Percentiles rank a stretch among this genome's conserved stretches.
These are phyloP conservation scores for Ophiocordyceps polyrhachis-furcata DNA, from an alignment of 2,329 filamentous ascomycete genomes.

Conservation along the genomic window DNA sequence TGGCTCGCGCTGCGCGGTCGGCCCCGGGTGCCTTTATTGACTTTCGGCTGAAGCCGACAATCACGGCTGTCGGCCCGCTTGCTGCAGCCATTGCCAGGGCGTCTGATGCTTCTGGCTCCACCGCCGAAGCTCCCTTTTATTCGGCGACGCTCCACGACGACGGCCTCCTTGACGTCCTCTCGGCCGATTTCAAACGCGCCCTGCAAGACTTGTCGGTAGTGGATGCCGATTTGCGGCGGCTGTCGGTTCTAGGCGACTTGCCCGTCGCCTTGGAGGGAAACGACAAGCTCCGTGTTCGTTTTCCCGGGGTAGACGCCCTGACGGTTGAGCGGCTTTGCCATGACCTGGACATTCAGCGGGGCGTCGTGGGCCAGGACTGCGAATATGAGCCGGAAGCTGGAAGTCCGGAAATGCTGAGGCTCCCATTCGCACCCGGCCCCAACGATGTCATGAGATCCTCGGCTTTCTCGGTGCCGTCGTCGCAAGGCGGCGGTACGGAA, in stretches of 20 bases:
- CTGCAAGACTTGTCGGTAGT: conserved; percentile 67
- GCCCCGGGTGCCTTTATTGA: conserved; percentile 67
- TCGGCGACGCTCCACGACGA: conserved; percentile 56
- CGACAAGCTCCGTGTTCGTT: conserved; percentile 57
- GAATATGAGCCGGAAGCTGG: conserved; percentile 52
- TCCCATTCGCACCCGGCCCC: conserved; percentile 59
- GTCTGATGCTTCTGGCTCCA: conserved; percentile 23
- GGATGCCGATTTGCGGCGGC: conserved; percentile 60
- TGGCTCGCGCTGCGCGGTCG: conserved; percentile 37
- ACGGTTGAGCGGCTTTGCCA: conserved; percentile 70
- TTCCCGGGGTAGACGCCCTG: conserved; percentile 73
- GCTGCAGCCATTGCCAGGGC: conserved; percentile 32
- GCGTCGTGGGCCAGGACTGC: conserved; percentile 57
- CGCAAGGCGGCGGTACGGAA: conserved; percentile 22
- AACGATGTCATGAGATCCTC: conserved; percentile 23
- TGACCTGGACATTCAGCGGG: conserved; percentile 69
- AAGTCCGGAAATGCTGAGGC: conserved; percentile 57
- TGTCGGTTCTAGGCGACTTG: conserved; percentile 65
- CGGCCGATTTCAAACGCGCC: conserved; percentile 72
- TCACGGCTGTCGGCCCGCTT: conserved; percentile 70
- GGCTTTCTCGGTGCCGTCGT: conserved; percentile 27
- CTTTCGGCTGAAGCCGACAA: conserved; percentile 72
- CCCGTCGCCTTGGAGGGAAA: conserved; percentile 57
- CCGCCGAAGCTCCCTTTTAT: conserved; percentile 19
- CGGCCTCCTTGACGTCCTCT: conserved; percentile 68